A percentile compares a stretch with the other conserved stretches of the same genome.
These are phyloP conservation scores for Clonostachys chloroleuca DNA, from an alignment of 2,329 filamentous ascomycete genomes.

Conservation along the genomic window DNA sequence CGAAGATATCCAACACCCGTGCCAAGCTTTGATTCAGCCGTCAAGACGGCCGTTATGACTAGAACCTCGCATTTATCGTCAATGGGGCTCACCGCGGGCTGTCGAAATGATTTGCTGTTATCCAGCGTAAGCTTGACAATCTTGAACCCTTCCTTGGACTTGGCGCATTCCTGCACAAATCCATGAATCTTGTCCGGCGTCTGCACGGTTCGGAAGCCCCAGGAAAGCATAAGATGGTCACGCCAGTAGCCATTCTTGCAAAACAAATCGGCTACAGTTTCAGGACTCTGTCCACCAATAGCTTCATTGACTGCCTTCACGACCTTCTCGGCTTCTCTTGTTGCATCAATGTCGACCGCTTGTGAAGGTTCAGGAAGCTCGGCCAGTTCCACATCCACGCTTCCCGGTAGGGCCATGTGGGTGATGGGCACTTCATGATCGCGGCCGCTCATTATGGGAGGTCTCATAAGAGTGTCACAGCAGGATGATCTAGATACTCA, in stretches of 20 bases:
- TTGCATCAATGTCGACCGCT: too few species aligned
- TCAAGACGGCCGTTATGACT: conserved; percentile 9
- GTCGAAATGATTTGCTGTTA: background rate
- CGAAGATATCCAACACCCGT: conserved; percentile 7
- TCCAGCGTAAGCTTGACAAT: conserved; percentile 17
- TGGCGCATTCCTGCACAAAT: conserved; percentile 17
- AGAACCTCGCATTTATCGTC: conserved; percentile 5
- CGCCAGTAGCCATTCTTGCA: conserved; percentile 35
- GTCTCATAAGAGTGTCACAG: too few species aligned
- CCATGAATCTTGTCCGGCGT: conserved; percentile 24
- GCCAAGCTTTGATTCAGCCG: conserved; percentile 7
- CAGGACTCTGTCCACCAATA: too few species aligned
- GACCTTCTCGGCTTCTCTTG: too few species aligned
- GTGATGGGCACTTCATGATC: too few species aligned
- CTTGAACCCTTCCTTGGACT: conserved; percentile 15
- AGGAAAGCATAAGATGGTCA: conserved; percentile 46
- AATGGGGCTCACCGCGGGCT: conserved; percentile 1
- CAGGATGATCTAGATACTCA: too few species aligned
- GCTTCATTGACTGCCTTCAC: too few species aligned
- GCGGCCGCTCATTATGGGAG: too few species aligned
- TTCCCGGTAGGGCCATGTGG: too few species aligned
- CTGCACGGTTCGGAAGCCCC: conserved; percentile 42
- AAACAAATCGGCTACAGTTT: background rate
- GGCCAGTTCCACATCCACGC: too few species aligned
- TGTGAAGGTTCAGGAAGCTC: too few species aligned